Evolutionary conservation across 345 rosid genomes (phyloP), one percentile per base, ranked within the genome.

Genomic region (Brassica rapa): DNA sequence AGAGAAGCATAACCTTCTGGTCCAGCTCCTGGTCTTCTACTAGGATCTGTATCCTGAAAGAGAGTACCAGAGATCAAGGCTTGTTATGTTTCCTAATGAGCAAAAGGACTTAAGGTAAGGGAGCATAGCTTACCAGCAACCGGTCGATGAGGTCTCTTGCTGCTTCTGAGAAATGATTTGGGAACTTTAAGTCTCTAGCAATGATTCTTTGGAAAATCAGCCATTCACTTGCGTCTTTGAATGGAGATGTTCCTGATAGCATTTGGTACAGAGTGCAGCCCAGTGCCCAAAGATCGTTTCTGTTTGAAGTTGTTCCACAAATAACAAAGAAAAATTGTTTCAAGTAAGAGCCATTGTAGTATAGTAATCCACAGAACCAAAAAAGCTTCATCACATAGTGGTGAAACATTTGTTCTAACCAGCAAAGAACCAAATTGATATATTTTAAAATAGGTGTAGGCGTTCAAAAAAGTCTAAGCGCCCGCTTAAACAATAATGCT

Each of bases 251-350:
- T 83, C 99, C 99, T 49, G 97, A 91, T 86, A 95, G 99, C 98
- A 95, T 93, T 91, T 95, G 99, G 94, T 89, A 95, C 84, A 95
- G 85, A 32, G 94, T 95, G 88, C 99, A 95, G 86, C 99, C 99
- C 10, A 95, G 92, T 15, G 99, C 99, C 99, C 98, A 95, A 63
- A 90, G 93, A 78, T 95, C 99, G 85, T 93, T 93, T 87, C 99
- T 93, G 92, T 86, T 85, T 82, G 62, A 84, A 85, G 77, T 57
- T 70, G 80, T 61, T 70, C 78, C 82, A 82, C 19, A 51, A n/a
- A 51, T 6, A 15, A 21, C 59, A 53, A 16, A 16, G 59, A 7
- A 55, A 55, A 53, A 6, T 4, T 55, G 61, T 56, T 56, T 66
- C 11, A 75, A 71, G 83, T 32, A 67, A 78, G 76, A 74, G 81